A percentile compares a stretch with the other conserved stretches of the same genome.
Evolutionary conservation across 371 early-diverging fungal species (phyloP).

Genomic region (Chytridiales sp.): DNA sequence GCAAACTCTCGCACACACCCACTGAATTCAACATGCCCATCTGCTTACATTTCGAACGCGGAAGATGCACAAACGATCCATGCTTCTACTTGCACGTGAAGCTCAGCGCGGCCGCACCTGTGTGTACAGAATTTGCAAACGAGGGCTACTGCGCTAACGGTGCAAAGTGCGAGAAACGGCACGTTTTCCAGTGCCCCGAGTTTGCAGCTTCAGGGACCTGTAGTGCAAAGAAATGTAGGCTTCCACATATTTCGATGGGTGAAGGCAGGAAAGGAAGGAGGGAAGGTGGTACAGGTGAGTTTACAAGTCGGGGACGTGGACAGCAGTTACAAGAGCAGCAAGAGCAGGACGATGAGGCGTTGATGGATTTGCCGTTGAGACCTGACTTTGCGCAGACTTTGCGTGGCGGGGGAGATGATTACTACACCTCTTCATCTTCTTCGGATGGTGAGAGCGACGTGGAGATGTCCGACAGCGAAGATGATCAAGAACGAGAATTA

Average conservation of each 20-base stretch:
- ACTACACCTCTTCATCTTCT: background rate
- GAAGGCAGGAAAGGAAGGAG: background rate
- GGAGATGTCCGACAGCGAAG: background rate
- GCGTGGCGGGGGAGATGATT: background rate
- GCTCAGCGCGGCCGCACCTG: constrained; percentile 37
- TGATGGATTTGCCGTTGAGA: constrained; percentile 23
- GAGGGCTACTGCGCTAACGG: constrained; percentile 50
- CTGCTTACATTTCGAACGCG: constrained; percentile 48
- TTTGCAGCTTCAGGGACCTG: constrained; percentile 50
- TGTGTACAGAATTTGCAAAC: constrained; percentile 49
- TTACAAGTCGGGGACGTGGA: background rate
- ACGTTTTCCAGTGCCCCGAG: constrained; percentile 55
- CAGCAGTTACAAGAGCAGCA: background rate
- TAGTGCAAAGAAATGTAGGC: constrained; percentile 28
- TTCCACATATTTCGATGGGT: constrained; percentile 35
- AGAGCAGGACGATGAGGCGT: constrained; percentile 12
- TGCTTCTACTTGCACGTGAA: constrained; percentile 52
- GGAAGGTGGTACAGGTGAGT: background rate
- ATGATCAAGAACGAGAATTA: constrained; percentile 5
- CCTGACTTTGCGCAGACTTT: constrained; percentile 20
- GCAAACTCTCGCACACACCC: constrained; percentile 46
- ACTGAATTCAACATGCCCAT: constrained; percentile 44
- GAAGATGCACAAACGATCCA: constrained; percentile 33
- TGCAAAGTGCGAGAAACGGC: constrained; percentile 41
- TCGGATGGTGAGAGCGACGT: background rate